phyloP scores from a whole-genome alignment of 169 alveolate genomes.

The Plasmodium malariae region DNA sequence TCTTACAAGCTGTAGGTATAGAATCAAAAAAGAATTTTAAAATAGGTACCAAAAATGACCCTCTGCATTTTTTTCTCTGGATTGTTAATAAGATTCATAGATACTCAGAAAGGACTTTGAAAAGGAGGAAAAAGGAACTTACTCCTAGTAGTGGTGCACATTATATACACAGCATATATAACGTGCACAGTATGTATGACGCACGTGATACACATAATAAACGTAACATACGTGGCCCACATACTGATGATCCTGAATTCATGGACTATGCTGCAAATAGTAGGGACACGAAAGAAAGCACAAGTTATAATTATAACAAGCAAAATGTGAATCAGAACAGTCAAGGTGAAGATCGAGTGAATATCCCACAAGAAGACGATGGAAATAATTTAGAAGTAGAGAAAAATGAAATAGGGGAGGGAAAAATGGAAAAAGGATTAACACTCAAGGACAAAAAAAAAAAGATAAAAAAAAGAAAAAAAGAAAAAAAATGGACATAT shows the following conservation, averaged over 20 bases:
- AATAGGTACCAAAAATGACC: slow-evolving; percentile 94
- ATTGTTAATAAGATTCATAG: slow-evolving; percentile 88
- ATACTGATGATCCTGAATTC: no score
- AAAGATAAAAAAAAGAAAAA: no score
- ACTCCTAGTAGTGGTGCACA: no score
- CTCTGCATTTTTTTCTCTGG: slow-evolving; percentile 95
- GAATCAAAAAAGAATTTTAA: slow-evolving; percentile 83
- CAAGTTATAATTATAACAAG: background rate
- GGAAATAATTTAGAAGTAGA: background rate
- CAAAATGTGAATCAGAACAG: background rate
- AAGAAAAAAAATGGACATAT: slow-evolving; percentile 54
- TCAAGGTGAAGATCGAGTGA: no score
- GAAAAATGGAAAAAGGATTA: background rate
- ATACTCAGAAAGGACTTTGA: slow-evolving; percentile 43
- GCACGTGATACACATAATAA: no score
- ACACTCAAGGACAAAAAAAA: background rate
- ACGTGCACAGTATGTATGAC: no score
- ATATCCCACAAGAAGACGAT: background rate
- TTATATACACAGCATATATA: no score
- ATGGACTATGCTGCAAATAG: no score
- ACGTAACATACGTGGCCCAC: no score
- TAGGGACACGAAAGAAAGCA: background rate
- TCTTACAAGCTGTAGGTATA: slow-evolving; percentile 91
- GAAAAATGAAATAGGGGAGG: background rate
- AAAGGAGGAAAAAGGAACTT: background rate